Evolutionary conservation across 1,284 basidiomycete genomes (phyloP).

Genomic region (Austroboletus niveus): DNA sequence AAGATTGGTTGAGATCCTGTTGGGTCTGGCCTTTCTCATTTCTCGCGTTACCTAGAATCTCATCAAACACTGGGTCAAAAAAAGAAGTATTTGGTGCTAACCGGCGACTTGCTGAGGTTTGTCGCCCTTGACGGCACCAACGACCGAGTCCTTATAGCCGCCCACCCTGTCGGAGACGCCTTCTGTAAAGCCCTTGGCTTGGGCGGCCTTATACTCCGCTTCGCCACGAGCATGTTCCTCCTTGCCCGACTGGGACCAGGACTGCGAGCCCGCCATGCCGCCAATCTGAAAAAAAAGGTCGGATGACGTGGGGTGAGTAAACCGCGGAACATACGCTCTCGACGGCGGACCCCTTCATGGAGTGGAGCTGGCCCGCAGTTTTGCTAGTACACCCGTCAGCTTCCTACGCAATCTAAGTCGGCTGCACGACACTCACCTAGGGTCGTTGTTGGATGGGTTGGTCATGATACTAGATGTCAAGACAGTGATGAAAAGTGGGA

Average conservation of each 20-base stretch:
- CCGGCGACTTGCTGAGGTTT: conserved; percentile 57
- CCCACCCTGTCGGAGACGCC: conserved; percentile 56
- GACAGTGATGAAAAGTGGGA: background rate
- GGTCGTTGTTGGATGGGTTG: conserved; percentile 20
- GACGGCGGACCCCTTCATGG: conserved; percentile 57
- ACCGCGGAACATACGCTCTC: conserved; percentile 42
- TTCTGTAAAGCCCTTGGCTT: conserved; percentile 55
- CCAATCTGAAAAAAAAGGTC: conserved; percentile 38
- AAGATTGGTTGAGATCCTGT: conserved; percentile 50
- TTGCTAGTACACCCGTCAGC: conserved; percentile 43
- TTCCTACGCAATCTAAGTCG: too few relatives aligned
- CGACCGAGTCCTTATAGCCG: conserved; percentile 68
- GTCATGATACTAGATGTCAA: conserved; percentile 14
- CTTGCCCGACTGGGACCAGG: conserved; percentile 56
- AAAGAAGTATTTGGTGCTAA: conserved; percentile 23
- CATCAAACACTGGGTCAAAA: background rate
- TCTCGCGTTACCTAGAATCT: conserved; percentile 45
- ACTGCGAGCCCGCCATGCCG: conserved; percentile 44
- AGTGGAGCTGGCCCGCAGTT: conserved; percentile 60
- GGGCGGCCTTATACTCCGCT: conserved; percentile 54
- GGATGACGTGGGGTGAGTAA: background rate
- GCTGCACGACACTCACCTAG: conserved; percentile 23
- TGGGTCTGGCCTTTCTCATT: conserved; percentile 61
- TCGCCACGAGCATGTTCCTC: conserved; percentile 69
- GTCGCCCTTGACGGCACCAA: conserved; percentile 66